Percentiles rank a stretch among this genome's conserved stretches.
Evolutionary conservation across 306 rosid genomes (phyloP).

Genomic region (Lathyrus sativus): DNA sequence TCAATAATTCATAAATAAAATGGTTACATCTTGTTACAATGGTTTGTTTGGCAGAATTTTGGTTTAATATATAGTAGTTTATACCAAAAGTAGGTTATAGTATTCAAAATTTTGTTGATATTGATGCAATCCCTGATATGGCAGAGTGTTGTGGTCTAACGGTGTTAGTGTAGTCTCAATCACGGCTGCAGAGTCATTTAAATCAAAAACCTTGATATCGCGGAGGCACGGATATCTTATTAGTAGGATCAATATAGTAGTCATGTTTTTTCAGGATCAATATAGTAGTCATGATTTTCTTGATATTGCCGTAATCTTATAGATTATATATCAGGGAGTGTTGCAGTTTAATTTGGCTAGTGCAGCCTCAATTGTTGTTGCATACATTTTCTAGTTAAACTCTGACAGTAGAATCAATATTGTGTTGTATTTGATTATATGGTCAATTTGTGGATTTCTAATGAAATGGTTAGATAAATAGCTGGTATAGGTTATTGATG

Average conservation of each 20-base stretch:
- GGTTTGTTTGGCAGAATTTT: background rate
- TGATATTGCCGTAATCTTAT: no score
- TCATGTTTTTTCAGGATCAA: no score
- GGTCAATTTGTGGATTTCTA: background rate
- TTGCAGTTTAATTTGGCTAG: no score
- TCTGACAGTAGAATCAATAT: background rate
- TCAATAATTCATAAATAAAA: slow-evolving; percentile 21
- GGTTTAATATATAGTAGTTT: slow-evolving; percentile 7
- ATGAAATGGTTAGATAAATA: slow-evolving; percentile 16
- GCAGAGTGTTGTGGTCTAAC: background rate
- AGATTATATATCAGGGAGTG: no score
- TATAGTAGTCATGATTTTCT: no score
- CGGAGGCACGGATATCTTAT: background rate
- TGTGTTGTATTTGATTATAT: background rate
- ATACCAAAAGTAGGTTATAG: background rate
- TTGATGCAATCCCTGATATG: background rate
- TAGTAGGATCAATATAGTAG: no score
- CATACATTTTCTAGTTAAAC: background rate
- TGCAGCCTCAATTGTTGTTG: no score
- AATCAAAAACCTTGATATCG: background rate
- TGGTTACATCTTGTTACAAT: background rate
- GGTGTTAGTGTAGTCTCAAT: background rate
- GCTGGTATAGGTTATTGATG: background rate
- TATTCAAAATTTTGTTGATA: background rate
- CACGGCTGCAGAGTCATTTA: background rate